phyloP scores from a whole-genome alignment of 345 rosid species.

The Eucalyptus virginea region DNA sequence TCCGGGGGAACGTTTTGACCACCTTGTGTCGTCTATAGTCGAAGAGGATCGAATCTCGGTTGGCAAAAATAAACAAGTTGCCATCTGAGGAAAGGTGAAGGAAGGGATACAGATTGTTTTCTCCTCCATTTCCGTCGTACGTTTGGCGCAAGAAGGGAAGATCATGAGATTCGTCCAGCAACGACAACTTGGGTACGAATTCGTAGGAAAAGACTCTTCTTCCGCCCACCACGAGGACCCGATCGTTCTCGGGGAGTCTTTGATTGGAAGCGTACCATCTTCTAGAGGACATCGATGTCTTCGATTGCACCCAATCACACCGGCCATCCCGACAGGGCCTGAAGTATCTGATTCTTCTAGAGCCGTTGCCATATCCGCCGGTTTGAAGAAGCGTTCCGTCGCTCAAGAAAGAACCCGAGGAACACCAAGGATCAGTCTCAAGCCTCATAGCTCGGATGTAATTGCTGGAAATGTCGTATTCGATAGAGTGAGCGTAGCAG shows the following conservation, averaged over 20 bases:
- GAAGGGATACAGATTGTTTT: conserved; percentile 52
- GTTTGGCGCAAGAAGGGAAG: conserved; percentile 30
- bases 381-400: conserved; percentile 30
- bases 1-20: conserved; percentile 23
- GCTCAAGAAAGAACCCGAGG: conserved; percentile 23
- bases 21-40: conserved; percentile 14
- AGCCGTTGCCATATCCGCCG: conserved; percentile 20
- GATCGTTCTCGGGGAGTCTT: conserved; percentile 19
- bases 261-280: conserved; percentile 31
- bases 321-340: background rate
- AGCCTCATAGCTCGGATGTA: conserved; percentile 12
- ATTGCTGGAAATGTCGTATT: conserved; percentile 5
- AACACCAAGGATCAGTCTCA: conserved; percentile 25
- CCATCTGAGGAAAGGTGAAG: conserved; percentile 50
- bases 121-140: conserved; percentile 2
- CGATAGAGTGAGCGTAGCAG: conserved; percentile 24
- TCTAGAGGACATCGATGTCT: background rate
- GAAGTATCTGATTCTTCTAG: conserved; percentile 7
- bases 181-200: conserved; percentile 9
- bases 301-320: conserved; percentile 22
- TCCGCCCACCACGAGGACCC: conserved; percentile 28
- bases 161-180: conserved; percentile 3
- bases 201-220: conserved; percentile 16
- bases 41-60: conserved; percentile 30
- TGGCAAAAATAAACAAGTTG: conserved; percentile 37